These are phyloP conservation scores for Suhomyces maxii DNA, from an alignment of 1,139 yeast genomes.

Conservation along the genomic window DNA sequence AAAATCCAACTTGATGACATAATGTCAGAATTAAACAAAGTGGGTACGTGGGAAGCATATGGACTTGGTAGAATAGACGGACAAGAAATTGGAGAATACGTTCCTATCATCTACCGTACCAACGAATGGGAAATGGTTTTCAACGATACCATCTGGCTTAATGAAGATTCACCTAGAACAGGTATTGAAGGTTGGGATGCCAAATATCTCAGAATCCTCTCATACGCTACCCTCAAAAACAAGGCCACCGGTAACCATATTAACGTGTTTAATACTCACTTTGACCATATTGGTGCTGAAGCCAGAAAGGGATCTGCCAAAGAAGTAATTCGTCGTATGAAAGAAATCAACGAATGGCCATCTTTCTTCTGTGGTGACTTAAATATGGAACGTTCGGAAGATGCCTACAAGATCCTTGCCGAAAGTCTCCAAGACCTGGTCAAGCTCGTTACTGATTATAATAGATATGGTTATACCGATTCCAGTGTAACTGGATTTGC, in stretches of 20 bases:
- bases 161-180: conserved; percentile 26
- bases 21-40: conserved; percentile 28
- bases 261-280: conserved; percentile 56
- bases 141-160: conserved; percentile 38
- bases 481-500: conserved; percentile 55
- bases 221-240: conserved; percentile 43
- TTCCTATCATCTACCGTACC: conserved; percentile 31
- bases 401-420: conserved; percentile 30
- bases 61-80: conserved; percentile 41
- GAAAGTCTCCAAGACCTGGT: conserved; percentile 33
- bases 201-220: conserved; percentile 44
- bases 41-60: conserved; percentile 32
- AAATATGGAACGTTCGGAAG: conserved; percentile 19
- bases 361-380: conserved; percentile 37
- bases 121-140: conserved; percentile 35
- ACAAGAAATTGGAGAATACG: conserved; percentile 32
- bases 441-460: conserved; percentile 24
- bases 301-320: conserved; percentile 50
- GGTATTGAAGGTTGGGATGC: conserved; percentile 58
- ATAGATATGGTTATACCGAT: conserved; percentile 43
- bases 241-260: conserved; percentile 25
- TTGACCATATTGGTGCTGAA: conserved; percentile 51
- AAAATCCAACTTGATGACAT: conserved; percentile 35
- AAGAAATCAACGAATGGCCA: conserved; percentile 39
- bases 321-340: conserved; percentile 42